A percentile compares a stretch with the other conserved stretches of the same genome.
These are phyloP conservation scores for Candida dajiaensis DNA, from an alignment of 805 yeast genomes.

Conservation along the genomic window DNA sequence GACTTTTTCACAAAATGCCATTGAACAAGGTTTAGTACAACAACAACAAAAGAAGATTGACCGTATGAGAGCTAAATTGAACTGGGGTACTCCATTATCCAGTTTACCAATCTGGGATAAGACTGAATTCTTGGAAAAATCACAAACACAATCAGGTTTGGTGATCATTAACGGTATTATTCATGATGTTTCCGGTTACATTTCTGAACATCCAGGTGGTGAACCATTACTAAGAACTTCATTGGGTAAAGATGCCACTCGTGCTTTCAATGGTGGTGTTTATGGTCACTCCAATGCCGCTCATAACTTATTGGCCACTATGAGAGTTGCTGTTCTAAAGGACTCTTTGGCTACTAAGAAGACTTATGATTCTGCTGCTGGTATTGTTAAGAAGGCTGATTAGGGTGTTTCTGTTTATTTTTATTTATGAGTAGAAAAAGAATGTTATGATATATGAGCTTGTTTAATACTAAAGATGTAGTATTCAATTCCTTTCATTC, in stretches of 20 bases:
- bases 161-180: slow-evolving; percentile 74
- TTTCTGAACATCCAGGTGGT: slow-evolving; percentile 83
- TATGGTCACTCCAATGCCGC: slow-evolving; percentile 85
- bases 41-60: slow-evolving; percentile 79
- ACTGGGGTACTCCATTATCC: slow-evolving; percentile 71
- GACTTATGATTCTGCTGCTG: slow-evolving; percentile 15
- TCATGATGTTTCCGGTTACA: slow-evolving; percentile 64
- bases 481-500: no score
- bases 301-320: slow-evolving; percentile 70
- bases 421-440: neutral
- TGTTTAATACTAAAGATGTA: neutral
- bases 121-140: slow-evolving; percentile 40
- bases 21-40: slow-evolving; percentile 76
- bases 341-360: slow-evolving; percentile 45
- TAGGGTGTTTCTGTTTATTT: neutral
- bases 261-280: slow-evolving; percentile 82
- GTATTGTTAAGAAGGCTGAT: slow-evolving; percentile 10
- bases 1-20: slow-evolving; percentile 72
- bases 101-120: slow-evolving; percentile 73
- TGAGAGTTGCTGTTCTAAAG: slow-evolving; percentile 76
- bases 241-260: slow-evolving; percentile 75
- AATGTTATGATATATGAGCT: neutral
- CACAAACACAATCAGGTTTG: slow-evolving; percentile 47
- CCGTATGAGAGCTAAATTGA: slow-evolving; percentile 50
- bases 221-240: slow-evolving; percentile 65